Evolutionary conservation across 2,329 filamentous ascomycete genomes (phyloP).

Genomic region (Aspergillus caelatus): DNA sequence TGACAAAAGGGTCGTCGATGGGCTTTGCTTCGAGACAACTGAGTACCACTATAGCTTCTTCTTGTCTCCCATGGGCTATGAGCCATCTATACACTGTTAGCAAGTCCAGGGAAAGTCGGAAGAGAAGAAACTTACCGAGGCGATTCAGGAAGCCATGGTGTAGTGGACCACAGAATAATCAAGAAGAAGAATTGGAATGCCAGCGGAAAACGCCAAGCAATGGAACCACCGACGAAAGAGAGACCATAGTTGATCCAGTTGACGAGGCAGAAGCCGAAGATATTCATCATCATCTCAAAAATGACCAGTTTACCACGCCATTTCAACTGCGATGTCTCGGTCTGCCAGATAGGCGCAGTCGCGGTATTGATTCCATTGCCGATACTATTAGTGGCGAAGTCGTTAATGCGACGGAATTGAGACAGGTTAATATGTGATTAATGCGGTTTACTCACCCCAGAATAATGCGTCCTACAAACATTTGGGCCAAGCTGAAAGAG

Average conservation of each 20-base stretch:
- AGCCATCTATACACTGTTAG: neutral
- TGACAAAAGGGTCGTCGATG: neutral
- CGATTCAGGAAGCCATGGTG: neutral
- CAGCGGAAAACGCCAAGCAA: neutral
- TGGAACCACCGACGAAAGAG: neutral
- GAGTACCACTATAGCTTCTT: neutral
- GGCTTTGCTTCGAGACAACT: neutral
- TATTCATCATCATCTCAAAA: neutral
- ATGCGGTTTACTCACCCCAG: neutral
- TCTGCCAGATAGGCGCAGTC: constrained; percentile 2
- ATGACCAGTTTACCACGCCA: neutral
- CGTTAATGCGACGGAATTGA: too few species aligned
- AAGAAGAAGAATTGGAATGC: neutral
- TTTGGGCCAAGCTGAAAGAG: neutral
- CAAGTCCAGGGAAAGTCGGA: neutral
- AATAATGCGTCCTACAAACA: constrained; percentile 1
- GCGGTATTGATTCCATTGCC: constrained; percentile 5
- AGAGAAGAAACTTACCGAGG: neutral
- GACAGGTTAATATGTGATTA: too few species aligned
- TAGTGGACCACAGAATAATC: neutral
- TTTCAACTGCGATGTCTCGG: neutral
- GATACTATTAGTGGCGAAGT: neutral
- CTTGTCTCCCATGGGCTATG: neutral
- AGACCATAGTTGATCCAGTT: constrained; percentile 3
- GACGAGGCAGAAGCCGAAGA: neutral